These are phyloP conservation scores for Melanopsichium pennsylvanicum DNA, from an alignment of 1,284 basidiomycete genomes.

Conservation along the genomic window DNA sequence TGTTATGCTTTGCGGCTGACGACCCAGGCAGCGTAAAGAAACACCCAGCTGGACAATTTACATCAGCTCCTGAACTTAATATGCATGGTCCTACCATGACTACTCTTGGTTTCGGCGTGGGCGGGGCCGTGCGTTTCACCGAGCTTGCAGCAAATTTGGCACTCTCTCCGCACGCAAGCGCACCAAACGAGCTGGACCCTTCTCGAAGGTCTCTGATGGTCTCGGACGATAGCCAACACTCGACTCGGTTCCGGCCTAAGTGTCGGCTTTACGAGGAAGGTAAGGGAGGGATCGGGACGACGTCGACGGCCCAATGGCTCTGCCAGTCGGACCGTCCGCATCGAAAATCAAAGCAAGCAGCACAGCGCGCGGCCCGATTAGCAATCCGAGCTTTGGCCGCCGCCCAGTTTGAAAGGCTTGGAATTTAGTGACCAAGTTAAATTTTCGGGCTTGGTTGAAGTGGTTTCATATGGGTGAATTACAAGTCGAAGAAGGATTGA, in stretches of 20 bases:
- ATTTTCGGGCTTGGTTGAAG: too few species aligned
- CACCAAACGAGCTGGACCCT: slow-evolving; percentile 8
- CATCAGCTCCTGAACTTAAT: too few species aligned
- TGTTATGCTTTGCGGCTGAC: too few species aligned
- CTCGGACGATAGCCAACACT: slow-evolving; percentile 20
- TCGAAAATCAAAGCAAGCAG: slow-evolving; percentile 13
- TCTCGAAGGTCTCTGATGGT: slow-evolving; percentile 12
- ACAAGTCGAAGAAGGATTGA: too few species aligned
- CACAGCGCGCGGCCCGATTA: slow-evolving; percentile 19
- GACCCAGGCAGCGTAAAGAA: too few species aligned
- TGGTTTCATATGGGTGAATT: too few species aligned
- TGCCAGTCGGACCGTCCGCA: slow-evolving; percentile 7
- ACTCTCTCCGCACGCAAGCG: neutral
- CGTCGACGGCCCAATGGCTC: too few species aligned
- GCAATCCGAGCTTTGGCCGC: slow-evolving; percentile 9
- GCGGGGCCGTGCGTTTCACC: slow-evolving; percentile 15
- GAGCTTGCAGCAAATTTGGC: neutral
- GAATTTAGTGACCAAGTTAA: too few species aligned
- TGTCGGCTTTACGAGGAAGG: slow-evolving; percentile 8
- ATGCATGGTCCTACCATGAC: slow-evolving; percentile 3
- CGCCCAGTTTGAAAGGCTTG: too few species aligned
- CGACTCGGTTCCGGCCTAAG: slow-evolving; percentile 15
- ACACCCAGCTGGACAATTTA: too few species aligned
- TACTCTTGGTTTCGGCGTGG: slow-evolving; percentile 3
- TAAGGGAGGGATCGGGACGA: slow-evolving; percentile 31